These are phyloP conservation scores for Sedum album DNA, from an alignment of 164 flowering plant genomes.

Conservation along the genomic window DNA sequence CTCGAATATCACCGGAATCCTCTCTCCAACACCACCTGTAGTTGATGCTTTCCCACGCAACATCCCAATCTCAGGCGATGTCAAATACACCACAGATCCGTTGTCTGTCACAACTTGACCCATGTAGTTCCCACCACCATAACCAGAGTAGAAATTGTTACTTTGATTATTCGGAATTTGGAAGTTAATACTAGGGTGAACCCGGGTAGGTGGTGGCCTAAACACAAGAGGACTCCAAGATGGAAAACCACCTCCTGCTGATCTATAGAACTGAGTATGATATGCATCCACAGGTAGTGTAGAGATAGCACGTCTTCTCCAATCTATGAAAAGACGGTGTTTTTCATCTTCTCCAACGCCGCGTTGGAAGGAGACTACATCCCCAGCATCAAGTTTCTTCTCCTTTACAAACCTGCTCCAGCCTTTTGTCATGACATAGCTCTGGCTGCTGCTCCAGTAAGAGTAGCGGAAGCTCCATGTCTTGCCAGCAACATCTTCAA, in stretches of 20 bases:
- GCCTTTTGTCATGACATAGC: constrained; percentile 98
- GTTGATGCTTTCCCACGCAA: constrained; percentile 8
- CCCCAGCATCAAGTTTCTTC: constrained; percentile 88
- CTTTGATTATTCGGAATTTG: neutral
- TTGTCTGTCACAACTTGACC: neutral
- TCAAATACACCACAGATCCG: constrained; percentile 15
- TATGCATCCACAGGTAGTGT: constrained; percentile 6
- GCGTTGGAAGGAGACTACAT: constrained; percentile 71
- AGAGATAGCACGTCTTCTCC: constrained; percentile 64
- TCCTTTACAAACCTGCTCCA: constrained; percentile 98
- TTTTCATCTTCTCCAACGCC: constrained; percentile 44
- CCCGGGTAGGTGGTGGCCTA: neutral
- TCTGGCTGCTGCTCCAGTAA: constrained; percentile 97
- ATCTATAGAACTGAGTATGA: constrained; percentile 7
- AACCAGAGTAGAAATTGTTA: neutral
- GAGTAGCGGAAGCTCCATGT: constrained; percentile 90
- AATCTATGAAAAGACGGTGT: constrained; percentile 62
- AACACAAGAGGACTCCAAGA: neutral
- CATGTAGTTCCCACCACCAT: constrained; percentile 2
- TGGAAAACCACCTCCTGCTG: neutral
- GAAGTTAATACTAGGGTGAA: constrained; percentile 4
- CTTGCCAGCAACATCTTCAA: constrained; percentile 79
- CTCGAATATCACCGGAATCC: constrained; percentile 33
- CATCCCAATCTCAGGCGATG: constrained; percentile 15
- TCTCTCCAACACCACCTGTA: constrained; percentile 17